phyloP scores from a whole-genome alignment of 2,329 filamentous ascomycete species.

The Monilinia polystroma region DNA sequence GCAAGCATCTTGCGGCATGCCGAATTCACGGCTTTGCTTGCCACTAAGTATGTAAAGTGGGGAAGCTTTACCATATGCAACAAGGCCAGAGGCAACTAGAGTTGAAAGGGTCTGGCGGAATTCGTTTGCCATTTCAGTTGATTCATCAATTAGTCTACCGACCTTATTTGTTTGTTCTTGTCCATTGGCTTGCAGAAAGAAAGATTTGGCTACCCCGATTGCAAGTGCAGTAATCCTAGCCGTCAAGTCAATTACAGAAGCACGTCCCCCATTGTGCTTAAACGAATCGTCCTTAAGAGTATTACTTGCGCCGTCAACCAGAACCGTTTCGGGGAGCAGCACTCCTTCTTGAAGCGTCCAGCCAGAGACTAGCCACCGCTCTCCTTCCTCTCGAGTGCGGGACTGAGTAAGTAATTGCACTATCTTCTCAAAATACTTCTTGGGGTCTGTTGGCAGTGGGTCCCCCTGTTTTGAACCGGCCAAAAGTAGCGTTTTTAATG shows the following conservation, averaged over 20 bases:
- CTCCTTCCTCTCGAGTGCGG: not conserved
- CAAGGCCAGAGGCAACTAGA: not conserved
- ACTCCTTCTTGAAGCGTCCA: conserved; percentile 6
- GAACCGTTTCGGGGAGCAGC: not conserved
- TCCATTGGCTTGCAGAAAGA: not conserved
- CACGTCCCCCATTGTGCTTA: not conserved
- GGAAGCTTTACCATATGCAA: conserved; percentile 3
- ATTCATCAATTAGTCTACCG: not conserved
- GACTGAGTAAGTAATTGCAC: not conserved
- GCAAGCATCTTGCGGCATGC: not conserved
- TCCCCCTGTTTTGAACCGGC: not conserved
- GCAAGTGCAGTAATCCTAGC: not conserved
- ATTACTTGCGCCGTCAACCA: not conserved
- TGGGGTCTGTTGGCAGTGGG: not conserved
- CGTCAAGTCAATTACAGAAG: conserved; percentile 7
- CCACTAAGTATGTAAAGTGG: not conserved
- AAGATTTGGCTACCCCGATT: not conserved
- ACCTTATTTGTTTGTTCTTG: not conserved
- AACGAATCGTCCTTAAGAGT: not conserved
- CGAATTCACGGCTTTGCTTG: not conserved
- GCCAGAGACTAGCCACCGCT: not conserved
- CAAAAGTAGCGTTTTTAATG: not conserved
- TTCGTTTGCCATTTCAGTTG: not conserved
- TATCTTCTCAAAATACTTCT: not conserved
- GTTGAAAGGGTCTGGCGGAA: not conserved